These are phyloP conservation scores for Mycena amicta DNA, from an alignment of 768 basidiomycete species.

Conservation along the genomic window DNA sequence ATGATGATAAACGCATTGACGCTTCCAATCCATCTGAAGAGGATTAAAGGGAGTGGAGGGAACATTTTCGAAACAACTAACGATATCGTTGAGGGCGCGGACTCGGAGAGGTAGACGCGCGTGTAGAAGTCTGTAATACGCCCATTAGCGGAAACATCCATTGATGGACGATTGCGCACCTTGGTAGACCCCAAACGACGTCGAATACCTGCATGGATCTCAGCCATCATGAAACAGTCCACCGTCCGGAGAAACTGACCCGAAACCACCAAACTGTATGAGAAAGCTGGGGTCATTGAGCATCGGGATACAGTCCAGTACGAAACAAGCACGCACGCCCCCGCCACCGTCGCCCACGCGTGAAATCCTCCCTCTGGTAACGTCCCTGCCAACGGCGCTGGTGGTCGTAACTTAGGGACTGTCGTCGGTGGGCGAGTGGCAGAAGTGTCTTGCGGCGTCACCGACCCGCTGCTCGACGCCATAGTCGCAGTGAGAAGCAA, in stretches of 20 bases:
- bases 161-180: background rate
- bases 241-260: background rate
- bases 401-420: too few relatives aligned
- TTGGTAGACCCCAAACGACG: constrained; percentile 9
- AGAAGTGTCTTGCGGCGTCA: too few relatives aligned
- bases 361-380: constrained; percentile 2
- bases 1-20: constrained; percentile 46
- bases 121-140: constrained; percentile 1
- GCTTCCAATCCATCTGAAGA: constrained; percentile 29
- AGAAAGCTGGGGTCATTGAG: background rate
- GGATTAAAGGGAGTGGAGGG: background rate
- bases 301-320: background rate
- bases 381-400: too few relatives aligned
- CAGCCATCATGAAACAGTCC: background rate
- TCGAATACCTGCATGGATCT: background rate
- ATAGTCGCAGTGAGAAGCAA: too few relatives aligned
- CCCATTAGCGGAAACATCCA: background rate
- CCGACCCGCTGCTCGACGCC: too few relatives aligned
- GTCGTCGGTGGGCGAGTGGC: too few relatives aligned
- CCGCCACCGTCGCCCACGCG: constrained; percentile 3
- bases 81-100: constrained; percentile 4
- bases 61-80: background rate
- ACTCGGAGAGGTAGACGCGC: constrained; percentile 1
- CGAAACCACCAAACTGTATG: constrained; percentile 4
- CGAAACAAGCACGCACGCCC: constrained; percentile 1